Evolutionary conservation across 331 rosid species (phyloP).

Genomic region (Quercus tomentella): DNA sequence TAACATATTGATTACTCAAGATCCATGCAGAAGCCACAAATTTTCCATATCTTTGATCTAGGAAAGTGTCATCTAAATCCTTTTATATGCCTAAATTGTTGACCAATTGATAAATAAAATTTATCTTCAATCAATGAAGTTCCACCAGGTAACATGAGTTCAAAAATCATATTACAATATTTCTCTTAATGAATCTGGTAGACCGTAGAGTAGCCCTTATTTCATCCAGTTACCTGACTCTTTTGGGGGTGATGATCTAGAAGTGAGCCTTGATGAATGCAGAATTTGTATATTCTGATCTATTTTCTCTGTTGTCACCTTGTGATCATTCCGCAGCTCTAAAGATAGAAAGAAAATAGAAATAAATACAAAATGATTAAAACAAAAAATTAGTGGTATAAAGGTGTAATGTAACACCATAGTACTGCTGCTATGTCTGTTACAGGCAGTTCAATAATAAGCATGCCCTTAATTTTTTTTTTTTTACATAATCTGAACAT

Average conservation of each 20-base stretch:
- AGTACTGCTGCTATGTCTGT: not conserved
- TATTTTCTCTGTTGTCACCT: slow-evolving; percentile 63
- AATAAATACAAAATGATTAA: not conserved
- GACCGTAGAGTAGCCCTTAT: not conserved
- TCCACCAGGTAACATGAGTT: not conserved
- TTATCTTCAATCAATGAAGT: slow-evolving; percentile 4
- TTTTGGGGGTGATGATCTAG: slow-evolving; percentile 25
- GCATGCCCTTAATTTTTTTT: not conserved
- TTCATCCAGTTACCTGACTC: slow-evolving; percentile 44
- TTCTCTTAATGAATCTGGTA: not conserved
- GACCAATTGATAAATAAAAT: no score
- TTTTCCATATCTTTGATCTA: not conserved
- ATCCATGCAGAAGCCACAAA: not conserved
- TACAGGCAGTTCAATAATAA: not conserved
- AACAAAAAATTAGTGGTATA: not conserved
- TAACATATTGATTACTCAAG: not conserved
- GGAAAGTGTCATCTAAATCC: not conserved
- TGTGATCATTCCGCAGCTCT: slow-evolving; percentile 79
- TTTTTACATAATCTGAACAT: not conserved
- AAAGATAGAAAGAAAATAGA: slow-evolving; percentile 4
- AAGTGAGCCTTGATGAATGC: slow-evolving; percentile 62
- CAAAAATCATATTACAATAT: not conserved
- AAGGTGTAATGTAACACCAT: not conserved
- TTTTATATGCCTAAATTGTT: not conserved
- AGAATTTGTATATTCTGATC: slow-evolving; percentile 63